Percentiles rank a stretch among this genome's conserved stretches.
phyloP scores from a whole-genome alignment of 495 filamentous ascomycete genomes.

The Penicillium lagena region DNA sequence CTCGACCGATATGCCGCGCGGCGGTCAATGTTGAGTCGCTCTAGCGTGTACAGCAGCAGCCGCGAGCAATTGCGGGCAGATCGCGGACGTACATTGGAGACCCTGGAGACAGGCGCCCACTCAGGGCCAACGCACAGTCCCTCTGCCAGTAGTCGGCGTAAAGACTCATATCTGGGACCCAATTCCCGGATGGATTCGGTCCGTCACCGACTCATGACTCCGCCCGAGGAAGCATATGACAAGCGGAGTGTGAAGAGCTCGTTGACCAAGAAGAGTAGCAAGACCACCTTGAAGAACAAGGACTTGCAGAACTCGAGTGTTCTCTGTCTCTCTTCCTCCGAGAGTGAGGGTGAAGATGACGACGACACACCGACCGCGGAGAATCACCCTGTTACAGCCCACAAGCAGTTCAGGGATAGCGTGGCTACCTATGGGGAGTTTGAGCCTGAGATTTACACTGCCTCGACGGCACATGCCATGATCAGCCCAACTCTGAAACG shows the following conservation, averaged over 20 bases:
- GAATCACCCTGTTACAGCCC: neutral
- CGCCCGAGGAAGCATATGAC: constrained; percentile 12
- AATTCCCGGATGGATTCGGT: neutral
- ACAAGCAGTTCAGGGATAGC: constrained; percentile 25
- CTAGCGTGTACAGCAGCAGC: constrained; percentile 16
- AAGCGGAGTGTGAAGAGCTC: constrained; percentile 14
- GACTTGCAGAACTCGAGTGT: constrained; percentile 48
- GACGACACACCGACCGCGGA: constrained; percentile 10
- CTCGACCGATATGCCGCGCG: constrained; percentile 26
- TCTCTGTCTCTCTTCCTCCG: constrained; percentile 51
- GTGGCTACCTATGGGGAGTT: constrained; percentile 32
- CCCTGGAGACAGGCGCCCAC: constrained; percentile 7
- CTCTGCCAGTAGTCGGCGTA: constrained; percentile 4
- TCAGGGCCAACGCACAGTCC: constrained; percentile 16
- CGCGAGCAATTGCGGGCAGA: constrained; percentile 19
- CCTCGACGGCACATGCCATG: constrained; percentile 29
- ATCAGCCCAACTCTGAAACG: constrained; percentile 19
- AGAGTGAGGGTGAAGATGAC: constrained; percentile 43
- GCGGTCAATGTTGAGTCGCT: constrained; percentile 19
- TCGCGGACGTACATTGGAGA: neutral
- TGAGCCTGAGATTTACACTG: constrained; percentile 38
- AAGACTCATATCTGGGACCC: neutral
- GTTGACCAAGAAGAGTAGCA: constrained; percentile 35
- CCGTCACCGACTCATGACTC: constrained; percentile 3
- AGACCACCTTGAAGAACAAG: constrained; percentile 35